Evolutionary conservation across 495 filamentous ascomycete species (phyloP).

Genomic region (Xylaria nigripes): DNA sequence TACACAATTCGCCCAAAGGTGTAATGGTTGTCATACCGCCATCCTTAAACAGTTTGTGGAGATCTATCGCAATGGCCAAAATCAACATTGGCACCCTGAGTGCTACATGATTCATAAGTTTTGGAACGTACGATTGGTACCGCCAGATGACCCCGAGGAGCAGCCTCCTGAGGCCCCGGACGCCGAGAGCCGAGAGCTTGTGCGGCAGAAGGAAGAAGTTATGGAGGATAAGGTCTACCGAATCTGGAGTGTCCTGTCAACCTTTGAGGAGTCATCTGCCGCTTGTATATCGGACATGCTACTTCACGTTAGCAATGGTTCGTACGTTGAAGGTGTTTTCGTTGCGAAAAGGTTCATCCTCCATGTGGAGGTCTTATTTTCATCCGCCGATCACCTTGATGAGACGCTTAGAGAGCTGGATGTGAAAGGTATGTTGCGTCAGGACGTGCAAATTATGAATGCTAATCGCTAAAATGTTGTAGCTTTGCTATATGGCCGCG

Average conservation of each 20-base stretch:
- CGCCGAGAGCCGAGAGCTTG: slow-evolving; percentile 61
- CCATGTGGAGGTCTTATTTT: slow-evolving; percentile 90
- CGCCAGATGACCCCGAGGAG: slow-evolving; percentile 31
- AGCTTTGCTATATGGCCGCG: slow-evolving; percentile 86
- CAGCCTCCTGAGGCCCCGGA: slow-evolving; percentile 48
- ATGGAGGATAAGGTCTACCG: slow-evolving; percentile 98
- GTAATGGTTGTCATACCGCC: slow-evolving; percentile 93
- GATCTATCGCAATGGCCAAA: slow-evolving; percentile 93
- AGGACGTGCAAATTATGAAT: background rate
- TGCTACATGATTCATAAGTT: slow-evolving; percentile 99
- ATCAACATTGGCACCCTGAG: slow-evolving; percentile 99
- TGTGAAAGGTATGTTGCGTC: slow-evolving; percentile 57
- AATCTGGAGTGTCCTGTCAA: slow-evolving; percentile 96
- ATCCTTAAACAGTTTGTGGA: slow-evolving; percentile 99
- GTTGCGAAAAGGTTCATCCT: slow-evolving; percentile 96
- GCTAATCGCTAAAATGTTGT: slow-evolving; percentile 14
- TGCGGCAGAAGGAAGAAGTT: slow-evolving; percentile 78
- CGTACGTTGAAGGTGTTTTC: slow-evolving; percentile 88
- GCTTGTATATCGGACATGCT: slow-evolving; percentile 99
- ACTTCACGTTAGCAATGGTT: slow-evolving; percentile 95
- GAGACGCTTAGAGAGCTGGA: slow-evolving; percentile 56
- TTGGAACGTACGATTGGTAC: slow-evolving; percentile 86
- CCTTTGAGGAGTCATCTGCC: slow-evolving; percentile 95
- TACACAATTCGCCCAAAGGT: slow-evolving; percentile 91
- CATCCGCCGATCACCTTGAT: slow-evolving; percentile 78